These are phyloP conservation scores for Tolypocladium guangdongense DNA, from an alignment of 2,329 filamentous ascomycete genomes.

Conservation along the genomic window DNA sequence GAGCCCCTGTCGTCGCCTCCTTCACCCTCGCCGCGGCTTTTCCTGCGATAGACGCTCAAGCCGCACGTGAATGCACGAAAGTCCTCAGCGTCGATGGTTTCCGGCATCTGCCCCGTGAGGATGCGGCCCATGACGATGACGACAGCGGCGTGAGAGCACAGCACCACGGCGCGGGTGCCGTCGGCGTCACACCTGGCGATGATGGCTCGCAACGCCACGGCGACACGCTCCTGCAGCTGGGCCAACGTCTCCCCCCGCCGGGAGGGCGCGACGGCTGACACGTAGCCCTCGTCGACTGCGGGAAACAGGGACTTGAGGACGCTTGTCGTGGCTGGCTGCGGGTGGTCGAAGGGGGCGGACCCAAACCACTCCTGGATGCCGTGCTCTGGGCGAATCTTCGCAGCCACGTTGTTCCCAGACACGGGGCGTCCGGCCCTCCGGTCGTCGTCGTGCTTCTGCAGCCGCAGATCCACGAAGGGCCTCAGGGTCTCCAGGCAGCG, in stretches of 20 bases:
- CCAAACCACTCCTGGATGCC: constrained; percentile 85
- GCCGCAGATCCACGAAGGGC: constrained; percentile 48
- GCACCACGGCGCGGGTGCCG: constrained; percentile 57
- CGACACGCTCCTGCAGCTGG: constrained; percentile 70
- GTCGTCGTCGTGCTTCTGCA: not conserved
- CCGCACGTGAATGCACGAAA: constrained; percentile 80
- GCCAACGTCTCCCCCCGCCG: constrained; percentile 65
- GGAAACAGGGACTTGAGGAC: constrained; percentile 60
- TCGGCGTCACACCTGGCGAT: constrained; percentile 63
- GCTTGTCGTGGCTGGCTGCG: constrained; percentile 55
- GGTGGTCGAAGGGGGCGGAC: constrained; percentile 73
- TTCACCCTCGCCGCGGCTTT: constrained; percentile 5
- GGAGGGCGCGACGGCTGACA: constrained; percentile 55
- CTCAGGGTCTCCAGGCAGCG: constrained; percentile 76
- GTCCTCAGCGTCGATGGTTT: constrained; percentile 61
- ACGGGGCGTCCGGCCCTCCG: not conserved
- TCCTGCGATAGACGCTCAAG: constrained; percentile 51
- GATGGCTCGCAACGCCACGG: constrained; percentile 57
- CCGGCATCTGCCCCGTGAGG: constrained; percentile 68
- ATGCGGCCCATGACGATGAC: constrained; percentile 79
- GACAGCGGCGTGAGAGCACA: constrained; percentile 84
- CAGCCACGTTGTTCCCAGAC: constrained; percentile 4
- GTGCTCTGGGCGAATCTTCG: constrained; percentile 42
- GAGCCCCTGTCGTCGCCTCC: not conserved
- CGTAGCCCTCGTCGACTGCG: constrained; percentile 44